Evolutionary conservation across 2,329 filamentous ascomycete species (phyloP).

Genomic region (Zopfia rhizophila): DNA sequence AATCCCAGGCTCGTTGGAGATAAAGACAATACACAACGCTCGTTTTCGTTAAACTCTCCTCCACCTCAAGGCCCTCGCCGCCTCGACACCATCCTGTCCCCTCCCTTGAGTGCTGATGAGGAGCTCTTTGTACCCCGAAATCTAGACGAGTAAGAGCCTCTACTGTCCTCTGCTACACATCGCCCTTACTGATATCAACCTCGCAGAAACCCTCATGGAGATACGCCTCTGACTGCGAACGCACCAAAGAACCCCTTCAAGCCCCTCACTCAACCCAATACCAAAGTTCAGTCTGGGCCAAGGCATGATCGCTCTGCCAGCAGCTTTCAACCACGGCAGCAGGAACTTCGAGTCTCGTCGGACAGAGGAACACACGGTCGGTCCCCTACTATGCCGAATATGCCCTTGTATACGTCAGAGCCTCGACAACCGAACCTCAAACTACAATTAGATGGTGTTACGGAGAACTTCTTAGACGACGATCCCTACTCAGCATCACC

Average conservation of each 20-base stretch:
- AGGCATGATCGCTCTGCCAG: conserved; percentile 51
- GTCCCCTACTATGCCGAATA: conserved; percentile 52
- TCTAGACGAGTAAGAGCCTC: conserved; percentile 49
- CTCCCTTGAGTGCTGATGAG: conserved; percentile 43
- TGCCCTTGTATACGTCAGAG: conserved; percentile 45
- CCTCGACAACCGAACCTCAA: conserved; percentile 40
- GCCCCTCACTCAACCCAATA: conserved; percentile 18
- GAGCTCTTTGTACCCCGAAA: conserved; percentile 48
- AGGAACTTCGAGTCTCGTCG: conserved; percentile 34
- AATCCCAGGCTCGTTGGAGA: conserved; percentile 41
- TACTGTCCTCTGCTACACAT: conserved; percentile 5
- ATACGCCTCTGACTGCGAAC: conserved; percentile 39
- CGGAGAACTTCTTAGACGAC: conserved; percentile 49
- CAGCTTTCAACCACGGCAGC: conserved; percentile 42
- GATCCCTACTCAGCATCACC: conserved; percentile 41
- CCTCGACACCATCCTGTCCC: conserved; percentile 38
- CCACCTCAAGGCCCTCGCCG: conserved; percentile 36
- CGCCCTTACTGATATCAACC: conserved; percentile 25
- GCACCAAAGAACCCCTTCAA: conserved; percentile 36
- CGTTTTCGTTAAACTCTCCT: conserved; percentile 43
- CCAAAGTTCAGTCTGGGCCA: conserved; percentile 26
- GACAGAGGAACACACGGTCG: conserved; percentile 38
- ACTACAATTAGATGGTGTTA: conserved; percentile 49
- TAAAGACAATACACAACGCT: conserved; percentile 31
- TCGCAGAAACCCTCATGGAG: conserved; percentile 49